phyloP scores from a whole-genome alignment of 108 stramenopile species.

The Conticribra guillardii region DNA sequence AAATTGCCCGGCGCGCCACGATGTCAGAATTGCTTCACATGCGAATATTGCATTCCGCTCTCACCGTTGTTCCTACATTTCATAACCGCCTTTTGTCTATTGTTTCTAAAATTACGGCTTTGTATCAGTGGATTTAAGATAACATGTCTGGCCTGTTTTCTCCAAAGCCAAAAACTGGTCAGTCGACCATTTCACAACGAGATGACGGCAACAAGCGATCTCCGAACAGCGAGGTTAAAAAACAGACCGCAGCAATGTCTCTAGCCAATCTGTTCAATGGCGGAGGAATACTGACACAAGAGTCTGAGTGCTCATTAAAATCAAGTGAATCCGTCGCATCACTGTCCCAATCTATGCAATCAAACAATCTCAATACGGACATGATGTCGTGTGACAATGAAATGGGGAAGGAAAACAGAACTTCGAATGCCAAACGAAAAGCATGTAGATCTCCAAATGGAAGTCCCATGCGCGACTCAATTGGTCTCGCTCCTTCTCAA shows the following conservation, averaged over 20 bases:
- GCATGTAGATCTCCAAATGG: background rate
- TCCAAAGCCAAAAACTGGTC: background rate
- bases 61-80: too few relatives aligned
- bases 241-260: conserved; percentile 31
- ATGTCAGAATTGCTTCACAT: too few relatives aligned
- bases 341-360: too few relatives aligned
- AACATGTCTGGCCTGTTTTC: background rate
- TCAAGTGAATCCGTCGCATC: too few relatives aligned
- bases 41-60: too few relatives aligned
- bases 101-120: too few relatives aligned
- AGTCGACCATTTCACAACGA: background rate
- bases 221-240: conserved; percentile 33
- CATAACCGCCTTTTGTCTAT: too few relatives aligned
- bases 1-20: too few relatives aligned
- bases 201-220: conserved; percentile 1
- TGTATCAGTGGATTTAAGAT: too few relatives aligned
- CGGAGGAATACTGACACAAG: background rate
- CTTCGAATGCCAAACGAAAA: background rate
- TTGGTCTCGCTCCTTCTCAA: background rate
- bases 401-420: background rate
- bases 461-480: background rate
- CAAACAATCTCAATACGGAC: background rate
- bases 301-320: too few relatives aligned
- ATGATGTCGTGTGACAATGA: background rate
- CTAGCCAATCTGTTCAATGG: conserved; percentile 22